Percentiles rank a stretch among this genome's conserved stretches.
Evolutionary conservation across 768 basidiomycete species (phyloP).

Genomic region (Termitomyces sp.): DNA sequence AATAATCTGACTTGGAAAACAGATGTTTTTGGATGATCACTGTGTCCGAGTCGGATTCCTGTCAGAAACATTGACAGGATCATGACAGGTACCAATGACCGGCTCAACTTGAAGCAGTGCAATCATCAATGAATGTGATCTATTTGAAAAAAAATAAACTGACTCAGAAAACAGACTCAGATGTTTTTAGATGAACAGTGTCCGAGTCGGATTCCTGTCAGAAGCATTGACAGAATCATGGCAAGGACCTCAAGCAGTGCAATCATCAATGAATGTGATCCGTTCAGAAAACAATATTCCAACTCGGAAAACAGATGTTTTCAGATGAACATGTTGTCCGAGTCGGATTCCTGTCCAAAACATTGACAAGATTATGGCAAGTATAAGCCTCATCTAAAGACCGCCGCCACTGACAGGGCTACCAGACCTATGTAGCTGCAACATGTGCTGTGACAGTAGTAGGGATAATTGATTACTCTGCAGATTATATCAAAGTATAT

Average conservation of each 20-base stretch:
- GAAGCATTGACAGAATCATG: no score
- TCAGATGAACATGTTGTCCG: not conserved
- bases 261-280: not conserved
- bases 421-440: not conserved
- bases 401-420: not conserved
- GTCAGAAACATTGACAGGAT: not conserved
- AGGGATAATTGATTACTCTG: no score
- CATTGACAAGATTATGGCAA: not conserved
- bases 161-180: no score
- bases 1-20: not conserved
- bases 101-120: not conserved
- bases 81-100: not conserved
- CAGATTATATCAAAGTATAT: no score
- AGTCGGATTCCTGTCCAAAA: no score
- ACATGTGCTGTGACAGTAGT: no score
- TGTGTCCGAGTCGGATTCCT: not conserved
- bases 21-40: not conserved
- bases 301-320: not conserved
- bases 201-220: no score
- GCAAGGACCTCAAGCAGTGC: no score
- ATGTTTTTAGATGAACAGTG: no score
- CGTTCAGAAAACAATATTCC: not conserved
- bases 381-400: not conserved
- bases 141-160: not conserved
- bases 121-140: not conserved